Base-by-base conservation (phyloP, 805 yeast genomes). In the Yarrowia alimentaria region DNA sequence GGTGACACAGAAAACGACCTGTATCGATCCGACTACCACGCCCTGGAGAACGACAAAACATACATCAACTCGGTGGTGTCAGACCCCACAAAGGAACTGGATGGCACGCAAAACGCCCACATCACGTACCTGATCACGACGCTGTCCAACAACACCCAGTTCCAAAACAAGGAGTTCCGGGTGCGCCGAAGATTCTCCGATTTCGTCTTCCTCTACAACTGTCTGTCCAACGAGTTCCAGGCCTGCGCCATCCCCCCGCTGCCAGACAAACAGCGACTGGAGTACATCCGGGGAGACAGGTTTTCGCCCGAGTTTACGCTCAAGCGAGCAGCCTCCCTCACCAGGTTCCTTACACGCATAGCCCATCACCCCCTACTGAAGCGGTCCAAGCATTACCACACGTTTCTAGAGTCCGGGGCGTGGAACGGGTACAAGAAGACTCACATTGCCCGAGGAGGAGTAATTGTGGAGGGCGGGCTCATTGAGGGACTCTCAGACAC, bases 281-380 rank as follows among this genome's bases (percentile, higher is more conserved):
- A 91, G 64, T 91, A 93, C 66, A 75, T 91, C 48, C 89, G 94
- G 29, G 98, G 99, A 9, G 97, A 91, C 60, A 74, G 98, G 29
- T 91, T 91, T 64, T 80, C 91, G 20, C 73, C 78, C 11, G 89
- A 85, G 53, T 93, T 93, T 65, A 91, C 96, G 0, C 72, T 75
- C 54, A 85, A 86, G 63, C 72, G 99, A 58, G 82, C 94, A 3
- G 79, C 81, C 38, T 85, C 96, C 4, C 71, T 91, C 34, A 80
- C 83, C 58, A 72, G 91, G 54, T 93, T 90, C 61, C 67, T 91
- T 43, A 71, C 77, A 55, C 78, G 95, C 53, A 72, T 91, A 6
- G 74, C 88, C 14, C 72, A 73, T 55, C 98, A 93, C 68, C 90
- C 90, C 19, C 38, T 43, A 20, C 69, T 91, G 55, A 77, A 81